Evolutionary conservation across 192 early-diverging fungal genomes (phyloP).

Genomic region (Irineochytrium annulatum): DNA sequence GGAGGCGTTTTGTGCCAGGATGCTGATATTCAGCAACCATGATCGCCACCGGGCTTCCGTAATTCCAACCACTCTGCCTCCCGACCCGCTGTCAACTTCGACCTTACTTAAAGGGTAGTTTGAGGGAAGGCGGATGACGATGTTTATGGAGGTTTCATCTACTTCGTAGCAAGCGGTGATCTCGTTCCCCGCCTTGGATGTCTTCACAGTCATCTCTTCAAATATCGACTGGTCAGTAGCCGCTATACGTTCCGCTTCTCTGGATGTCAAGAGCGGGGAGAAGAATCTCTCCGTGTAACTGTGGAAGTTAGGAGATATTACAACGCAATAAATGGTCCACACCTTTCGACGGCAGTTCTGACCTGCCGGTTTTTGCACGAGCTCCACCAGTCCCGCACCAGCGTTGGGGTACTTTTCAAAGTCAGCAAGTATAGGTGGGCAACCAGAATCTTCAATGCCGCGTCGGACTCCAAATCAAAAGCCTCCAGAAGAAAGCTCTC

Average conservation of each 20-base stretch:
- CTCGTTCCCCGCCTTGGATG: constrained; percentile 60
- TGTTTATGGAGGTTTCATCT: constrained; percentile 75
- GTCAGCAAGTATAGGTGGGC: constrained; percentile 69
- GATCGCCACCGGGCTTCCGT: constrained; percentile 60
- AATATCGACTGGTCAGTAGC: constrained; percentile 40
- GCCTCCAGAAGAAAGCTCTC: constrained; percentile 59
- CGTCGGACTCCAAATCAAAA: constrained; percentile 27
- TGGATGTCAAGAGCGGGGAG: constrained; percentile 53
- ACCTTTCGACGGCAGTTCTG: constrained; percentile 66
- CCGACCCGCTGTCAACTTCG: constrained; percentile 54
- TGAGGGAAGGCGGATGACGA: constrained; percentile 63
- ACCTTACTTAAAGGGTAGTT: constrained; percentile 71
- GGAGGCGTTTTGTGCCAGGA: constrained; percentile 71
- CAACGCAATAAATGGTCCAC: background rate
- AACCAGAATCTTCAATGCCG: constrained; percentile 39
- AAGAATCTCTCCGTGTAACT: constrained; percentile 72
- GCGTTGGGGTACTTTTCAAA: constrained; percentile 58
- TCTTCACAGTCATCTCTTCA: constrained; percentile 64
- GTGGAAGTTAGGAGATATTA: background rate
- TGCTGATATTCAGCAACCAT: constrained; percentile 62
- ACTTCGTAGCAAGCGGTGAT: constrained; percentile 66
- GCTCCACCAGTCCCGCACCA: constrained; percentile 76
- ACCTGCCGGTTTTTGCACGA: constrained; percentile 76
- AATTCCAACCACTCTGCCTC: constrained; percentile 63
- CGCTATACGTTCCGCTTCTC: constrained; percentile 57